Evolutionary conservation across 257 asterid genomes (phyloP).

Genomic region (Plectranthus barbatus): DNA sequence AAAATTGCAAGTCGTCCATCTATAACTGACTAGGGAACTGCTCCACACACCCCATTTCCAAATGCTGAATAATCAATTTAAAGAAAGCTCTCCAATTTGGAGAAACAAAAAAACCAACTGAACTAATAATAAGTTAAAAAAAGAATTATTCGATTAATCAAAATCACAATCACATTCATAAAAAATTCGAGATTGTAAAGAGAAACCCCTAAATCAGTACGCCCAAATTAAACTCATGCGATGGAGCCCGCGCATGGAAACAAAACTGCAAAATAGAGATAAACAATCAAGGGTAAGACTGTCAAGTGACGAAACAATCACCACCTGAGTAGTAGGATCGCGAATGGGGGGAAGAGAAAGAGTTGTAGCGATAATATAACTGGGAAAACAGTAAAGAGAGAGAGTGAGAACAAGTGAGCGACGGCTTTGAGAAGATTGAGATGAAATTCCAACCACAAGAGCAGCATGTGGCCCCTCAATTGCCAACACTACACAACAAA

Average conservation of each 20-base stretch:
- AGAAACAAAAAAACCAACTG: neutral
- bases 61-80: neutral
- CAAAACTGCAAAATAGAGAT: neutral
- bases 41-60: neutral
- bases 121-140: neutral
- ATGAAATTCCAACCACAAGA: constrained; percentile 42
- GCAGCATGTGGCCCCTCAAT: constrained; percentile 44
- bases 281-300: neutral
- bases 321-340: constrained; percentile 8
- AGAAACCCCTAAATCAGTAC: constrained; percentile 3
- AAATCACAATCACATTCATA: neutral
- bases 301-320: constrained; percentile 11
- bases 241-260: no score
- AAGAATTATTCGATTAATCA: neutral
- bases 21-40: neutral
- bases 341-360: constrained; percentile 1
- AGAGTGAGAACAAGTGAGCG: neutral
- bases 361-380: neutral
- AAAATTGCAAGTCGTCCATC: neutral
- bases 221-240: neutral
- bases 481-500: constrained; percentile 42
- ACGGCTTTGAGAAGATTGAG: constrained; percentile 16
- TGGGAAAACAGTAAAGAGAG: neutral
- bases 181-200: neutral
- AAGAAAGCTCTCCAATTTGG: neutral